Conservation (phyloP, 208 protist species). For the Spongospora subterranea region DNA sequence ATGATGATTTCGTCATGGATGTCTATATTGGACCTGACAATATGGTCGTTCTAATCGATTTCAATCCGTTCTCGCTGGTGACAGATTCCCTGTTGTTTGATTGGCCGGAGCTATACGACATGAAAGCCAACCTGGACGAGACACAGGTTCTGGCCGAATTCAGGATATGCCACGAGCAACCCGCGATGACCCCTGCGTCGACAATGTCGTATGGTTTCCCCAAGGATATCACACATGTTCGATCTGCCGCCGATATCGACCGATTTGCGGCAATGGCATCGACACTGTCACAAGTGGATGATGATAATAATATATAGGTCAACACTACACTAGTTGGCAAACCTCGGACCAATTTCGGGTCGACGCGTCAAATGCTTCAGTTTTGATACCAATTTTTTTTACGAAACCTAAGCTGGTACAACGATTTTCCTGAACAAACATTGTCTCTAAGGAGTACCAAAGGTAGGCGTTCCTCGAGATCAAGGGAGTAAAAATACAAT, state of each 20-base stretch:
- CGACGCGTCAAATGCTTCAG: too few species aligned
- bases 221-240: not conserved
- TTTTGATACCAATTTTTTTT: too few species aligned
- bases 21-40: not conserved
- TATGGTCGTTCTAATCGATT: not conserved
- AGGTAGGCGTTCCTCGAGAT: too few species aligned
- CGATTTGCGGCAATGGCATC: conserved; percentile 18
- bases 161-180: not conserved
- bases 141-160: not conserved
- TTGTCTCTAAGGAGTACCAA: too few species aligned
- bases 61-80: conserved; percentile 38
- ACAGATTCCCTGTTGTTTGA: conserved; percentile 10
- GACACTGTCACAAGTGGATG: too few species aligned
- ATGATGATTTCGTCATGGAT: not conserved
- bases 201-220: conserved; percentile 56
- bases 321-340: too few species aligned
- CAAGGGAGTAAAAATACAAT: too few species aligned
- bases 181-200: not conserved
- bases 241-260: not conserved
- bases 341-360: too few species aligned
- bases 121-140: not conserved
- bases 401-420: too few species aligned
- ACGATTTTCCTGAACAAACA: too few species aligned
- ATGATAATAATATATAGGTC: too few species aligned
- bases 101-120: conserved; percentile 22